phyloP scores from a whole-genome alignment of 768 basidiomycete genomes.

The Termitomyces sp. region DNA sequence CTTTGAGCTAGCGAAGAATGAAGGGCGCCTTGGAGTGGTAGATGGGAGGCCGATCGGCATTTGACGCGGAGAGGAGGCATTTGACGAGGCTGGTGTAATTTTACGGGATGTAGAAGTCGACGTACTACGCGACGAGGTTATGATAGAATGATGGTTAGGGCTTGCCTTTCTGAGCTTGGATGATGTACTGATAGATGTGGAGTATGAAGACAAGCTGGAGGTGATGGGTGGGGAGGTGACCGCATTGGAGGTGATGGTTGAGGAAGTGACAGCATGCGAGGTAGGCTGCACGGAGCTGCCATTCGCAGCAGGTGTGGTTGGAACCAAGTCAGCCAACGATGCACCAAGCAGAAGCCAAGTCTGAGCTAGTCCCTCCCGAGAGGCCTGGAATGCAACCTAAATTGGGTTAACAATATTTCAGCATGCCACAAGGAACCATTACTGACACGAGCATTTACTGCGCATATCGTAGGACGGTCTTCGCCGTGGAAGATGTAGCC shows the following conservation, averaged over 20 bases:
- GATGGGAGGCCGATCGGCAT: constrained; percentile 36
- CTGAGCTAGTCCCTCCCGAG: constrained; percentile 51
- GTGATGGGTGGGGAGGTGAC: constrained; percentile 36
- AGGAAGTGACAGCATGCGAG: constrained; percentile 33
- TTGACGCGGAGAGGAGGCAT: constrained; percentile 51
- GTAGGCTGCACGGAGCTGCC: constrained; percentile 9
- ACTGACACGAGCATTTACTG: constrained; percentile 50
- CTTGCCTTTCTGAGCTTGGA: constrained; percentile 19
- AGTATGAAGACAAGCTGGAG: constrained; percentile 18
- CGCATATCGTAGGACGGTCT: constrained; percentile 44
- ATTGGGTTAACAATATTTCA: constrained; percentile 3
- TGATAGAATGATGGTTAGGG: constrained; percentile 15
- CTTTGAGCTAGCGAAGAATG: constrained; percentile 33
- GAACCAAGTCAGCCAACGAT: constrained; percentile 44
- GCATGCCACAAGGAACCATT: background rate
- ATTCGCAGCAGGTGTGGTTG: constrained; percentile 20
- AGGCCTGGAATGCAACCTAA: constrained; percentile 55
- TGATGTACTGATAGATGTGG: constrained; percentile 13
- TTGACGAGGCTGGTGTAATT: constrained; percentile 53
- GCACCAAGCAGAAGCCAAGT: constrained; percentile 62
- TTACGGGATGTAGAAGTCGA: constrained; percentile 38
- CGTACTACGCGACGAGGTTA: constrained; percentile 20
- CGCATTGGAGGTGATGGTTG: constrained; percentile 28
- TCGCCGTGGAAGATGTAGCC: constrained; percentile 50
- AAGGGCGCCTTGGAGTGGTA: constrained; percentile 32